Percentiles rank a stretch among this genome's conserved stretches.
Evolutionary conservation across 768 basidiomycete genomes (phyloP).

Genomic region (Tricholoma matsutake): DNA sequence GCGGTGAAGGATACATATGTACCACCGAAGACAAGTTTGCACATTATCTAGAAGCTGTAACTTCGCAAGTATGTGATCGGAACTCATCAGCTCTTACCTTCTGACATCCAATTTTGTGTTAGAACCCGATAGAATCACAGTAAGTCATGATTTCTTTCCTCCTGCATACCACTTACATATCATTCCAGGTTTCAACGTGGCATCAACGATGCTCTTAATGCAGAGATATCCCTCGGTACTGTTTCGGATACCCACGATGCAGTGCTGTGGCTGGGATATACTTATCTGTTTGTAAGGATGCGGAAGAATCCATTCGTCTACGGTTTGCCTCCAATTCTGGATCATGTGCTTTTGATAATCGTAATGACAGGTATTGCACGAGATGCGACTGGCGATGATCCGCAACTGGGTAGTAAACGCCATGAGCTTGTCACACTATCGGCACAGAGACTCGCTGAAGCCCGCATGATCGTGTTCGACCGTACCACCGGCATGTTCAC

Average conservation of each 20-base stretch:
- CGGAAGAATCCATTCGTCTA: conserved; percentile 85
- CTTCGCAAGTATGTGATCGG: conserved; percentile 62
- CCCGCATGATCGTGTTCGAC: conserved; percentile 83
- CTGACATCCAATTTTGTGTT: conserved; percentile 6
- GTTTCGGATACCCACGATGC: conserved; percentile 85
- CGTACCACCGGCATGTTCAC: conserved; percentile 52
- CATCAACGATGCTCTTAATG: conserved; percentile 89
- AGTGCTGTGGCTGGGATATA: conserved; percentile 94
- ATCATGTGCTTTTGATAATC: conserved; percentile 6
- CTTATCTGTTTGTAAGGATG: conserved; percentile 96
- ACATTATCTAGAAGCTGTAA: conserved; percentile 86
- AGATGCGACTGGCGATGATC: conserved; percentile 67
- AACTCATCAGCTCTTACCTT: not conserved
- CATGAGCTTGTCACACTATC: conserved; percentile 63
- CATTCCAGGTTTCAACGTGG: conserved; percentile 68
- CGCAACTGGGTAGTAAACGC: conserved; percentile 67
- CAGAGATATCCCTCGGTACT: conserved; percentile 92
- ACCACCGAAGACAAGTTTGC: conserved; percentile 90
- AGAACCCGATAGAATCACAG: conserved; percentile 98
- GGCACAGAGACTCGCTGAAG: conserved; percentile 60
- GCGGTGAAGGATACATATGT: conserved; percentile 96
- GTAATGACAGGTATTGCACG: conserved; percentile 61
- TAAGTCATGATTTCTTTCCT: conserved; percentile 32
- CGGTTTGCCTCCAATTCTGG: conserved; percentile 42
- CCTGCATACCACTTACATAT: conserved; percentile 3